Percentiles rank a stretch among this genome's conserved stretches.
These are phyloP conservation scores for Camelina sativa DNA, from an alignment of 345 rosid species.

Conservation along the genomic window DNA sequence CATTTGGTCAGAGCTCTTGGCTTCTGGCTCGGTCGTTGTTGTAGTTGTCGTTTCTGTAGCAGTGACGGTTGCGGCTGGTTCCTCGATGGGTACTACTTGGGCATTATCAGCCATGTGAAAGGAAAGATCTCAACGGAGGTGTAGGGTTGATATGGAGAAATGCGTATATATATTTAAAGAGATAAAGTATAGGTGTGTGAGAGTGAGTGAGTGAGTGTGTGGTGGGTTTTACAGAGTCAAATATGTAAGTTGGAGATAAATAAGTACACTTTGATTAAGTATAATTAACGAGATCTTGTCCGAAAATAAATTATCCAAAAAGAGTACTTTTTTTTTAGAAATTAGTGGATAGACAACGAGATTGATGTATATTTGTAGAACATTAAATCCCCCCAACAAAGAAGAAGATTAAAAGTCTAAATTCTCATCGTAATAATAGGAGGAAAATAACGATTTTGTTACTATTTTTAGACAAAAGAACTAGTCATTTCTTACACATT, in stretches of 20 bases:
- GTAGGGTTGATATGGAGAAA: not conserved
- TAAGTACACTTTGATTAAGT: constrained; percentile 38
- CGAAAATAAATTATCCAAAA: constrained; percentile 6
- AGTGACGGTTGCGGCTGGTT: constrained; percentile 26
- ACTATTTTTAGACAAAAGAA: constrained; percentile 38
- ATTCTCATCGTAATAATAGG: constrained; percentile 7
- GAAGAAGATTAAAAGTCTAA: not conserved
- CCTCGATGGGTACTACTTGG: constrained; percentile 38
- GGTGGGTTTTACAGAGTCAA: constrained; percentile 47
- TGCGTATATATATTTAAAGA: constrained; percentile 24
- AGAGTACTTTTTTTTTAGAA: not conserved
- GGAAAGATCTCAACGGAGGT: constrained; percentile 28
- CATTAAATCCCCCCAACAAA: constrained; percentile 1
- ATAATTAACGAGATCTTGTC: constrained; percentile 33
- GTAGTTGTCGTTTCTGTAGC: constrained; percentile 6
- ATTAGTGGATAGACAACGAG: not conserved
- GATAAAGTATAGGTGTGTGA: constrained; percentile 12
- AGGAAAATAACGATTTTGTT: not conserved
- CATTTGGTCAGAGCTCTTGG: constrained; percentile 41
- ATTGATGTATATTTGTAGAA: not conserved
- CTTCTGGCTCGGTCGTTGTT: constrained; percentile 24
- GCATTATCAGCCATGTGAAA: constrained; percentile 45
- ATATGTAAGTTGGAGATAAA: constrained; percentile 39
- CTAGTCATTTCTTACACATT: constrained; percentile 12
- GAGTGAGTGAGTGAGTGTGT: constrained; percentile 41